Conservation (phyloP, 2,329 filamentous ascomycete species). For the Pseudocercospora fijiensis region DNA sequence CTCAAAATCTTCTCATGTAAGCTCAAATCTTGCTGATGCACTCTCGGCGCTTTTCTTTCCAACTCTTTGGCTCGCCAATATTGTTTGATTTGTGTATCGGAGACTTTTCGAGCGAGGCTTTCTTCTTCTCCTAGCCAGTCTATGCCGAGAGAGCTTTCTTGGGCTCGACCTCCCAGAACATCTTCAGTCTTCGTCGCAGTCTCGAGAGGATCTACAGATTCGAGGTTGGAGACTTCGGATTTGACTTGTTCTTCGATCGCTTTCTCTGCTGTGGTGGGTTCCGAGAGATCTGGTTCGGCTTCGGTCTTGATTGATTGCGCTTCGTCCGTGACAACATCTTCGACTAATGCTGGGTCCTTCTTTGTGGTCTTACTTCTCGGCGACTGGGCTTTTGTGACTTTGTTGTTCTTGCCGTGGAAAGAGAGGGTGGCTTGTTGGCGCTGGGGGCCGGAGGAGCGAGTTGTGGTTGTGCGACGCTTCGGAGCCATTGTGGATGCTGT, state of each 20-base stretch:
- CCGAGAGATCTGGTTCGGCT: slow-evolving; percentile 31
- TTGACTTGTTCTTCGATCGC: slow-evolving; percentile 42
- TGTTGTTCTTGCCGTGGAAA: slow-evolving; percentile 53
- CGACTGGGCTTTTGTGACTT: slow-evolving; percentile 57
- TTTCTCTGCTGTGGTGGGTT: slow-evolving; percentile 41
- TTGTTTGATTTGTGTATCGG: slow-evolving; percentile 65
- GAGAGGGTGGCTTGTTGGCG: slow-evolving; percentile 58
- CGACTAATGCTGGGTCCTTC: slow-evolving; percentile 41
- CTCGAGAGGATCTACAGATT: slow-evolving; percentile 27
- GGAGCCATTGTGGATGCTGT: slow-evolving; percentile 43
- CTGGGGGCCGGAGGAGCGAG: slow-evolving; percentile 47
- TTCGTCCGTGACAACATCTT: slow-evolving; percentile 29
- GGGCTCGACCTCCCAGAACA: slow-evolving; percentile 35
- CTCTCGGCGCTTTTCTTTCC: slow-evolving; percentile 64
- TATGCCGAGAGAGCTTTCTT: slow-evolving; percentile 33
- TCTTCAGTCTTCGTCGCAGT: slow-evolving; percentile 29
- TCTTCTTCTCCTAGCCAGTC: slow-evolving; percentile 46
- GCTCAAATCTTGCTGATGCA: slow-evolving; percentile 74
- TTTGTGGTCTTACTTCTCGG: slow-evolving; percentile 38
- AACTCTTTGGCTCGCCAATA: slow-evolving; percentile 78
- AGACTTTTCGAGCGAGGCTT: slow-evolving; percentile 62
- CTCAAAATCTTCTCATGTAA: slow-evolving; percentile 81
- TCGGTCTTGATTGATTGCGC: slow-evolving; percentile 32
- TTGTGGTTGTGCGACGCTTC: slow-evolving; percentile 44
- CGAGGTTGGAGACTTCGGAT: slow-evolving; percentile 31